Percentiles rank a stretch among this genome's conserved stretches.
These are phyloP conservation scores for Microcera coccophila DNA, from an alignment of 2,329 filamentous ascomycete species.

Conservation along the genomic window DNA sequence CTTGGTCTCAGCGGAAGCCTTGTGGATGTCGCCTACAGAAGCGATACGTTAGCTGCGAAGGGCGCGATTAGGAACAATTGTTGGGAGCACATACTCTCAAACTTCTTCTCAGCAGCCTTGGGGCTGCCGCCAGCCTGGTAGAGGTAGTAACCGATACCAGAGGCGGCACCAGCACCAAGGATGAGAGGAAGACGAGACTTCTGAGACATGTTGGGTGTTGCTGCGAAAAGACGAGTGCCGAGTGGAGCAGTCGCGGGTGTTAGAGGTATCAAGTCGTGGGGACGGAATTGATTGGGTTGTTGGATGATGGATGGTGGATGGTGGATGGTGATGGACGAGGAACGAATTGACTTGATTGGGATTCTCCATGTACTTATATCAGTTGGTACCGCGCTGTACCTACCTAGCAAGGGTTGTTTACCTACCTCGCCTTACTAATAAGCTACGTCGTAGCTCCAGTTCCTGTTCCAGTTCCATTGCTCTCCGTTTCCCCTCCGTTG, in stretches of 20 bases:
- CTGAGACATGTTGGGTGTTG: slow-evolving; percentile 39
- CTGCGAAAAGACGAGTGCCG: slow-evolving; percentile 2
- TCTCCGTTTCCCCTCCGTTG: neutral
- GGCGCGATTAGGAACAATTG: neutral
- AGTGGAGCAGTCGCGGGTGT: neutral
- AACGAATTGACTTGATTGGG: neutral
- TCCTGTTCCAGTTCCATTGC: neutral
- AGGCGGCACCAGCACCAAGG: slow-evolving; percentile 60
- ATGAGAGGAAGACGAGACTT: slow-evolving; percentile 45
- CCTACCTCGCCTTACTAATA: neutral
- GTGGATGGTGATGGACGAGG: neutral
- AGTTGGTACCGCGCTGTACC: too few relatives aligned
- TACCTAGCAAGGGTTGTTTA: too few relatives aligned
- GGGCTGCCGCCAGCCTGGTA: slow-evolving; percentile 80
- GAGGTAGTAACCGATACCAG: slow-evolving; percentile 81
- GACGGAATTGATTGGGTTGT: neutral
- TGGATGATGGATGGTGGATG: neutral
- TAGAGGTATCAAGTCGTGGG: neutral
- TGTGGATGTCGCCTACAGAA: slow-evolving; percentile 68
- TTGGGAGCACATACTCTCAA: slow-evolving; percentile 63
- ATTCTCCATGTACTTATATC: neutral
- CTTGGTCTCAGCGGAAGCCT: slow-evolving; percentile 63
- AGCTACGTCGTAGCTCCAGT: neutral
- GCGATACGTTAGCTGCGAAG: slow-evolving; percentile 11
- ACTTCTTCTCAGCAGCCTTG: slow-evolving; percentile 78